These are phyloP conservation scores for Geotrichum fermentans DNA, from an alignment of 1,139 yeast genomes.

Conservation along the genomic window DNA sequence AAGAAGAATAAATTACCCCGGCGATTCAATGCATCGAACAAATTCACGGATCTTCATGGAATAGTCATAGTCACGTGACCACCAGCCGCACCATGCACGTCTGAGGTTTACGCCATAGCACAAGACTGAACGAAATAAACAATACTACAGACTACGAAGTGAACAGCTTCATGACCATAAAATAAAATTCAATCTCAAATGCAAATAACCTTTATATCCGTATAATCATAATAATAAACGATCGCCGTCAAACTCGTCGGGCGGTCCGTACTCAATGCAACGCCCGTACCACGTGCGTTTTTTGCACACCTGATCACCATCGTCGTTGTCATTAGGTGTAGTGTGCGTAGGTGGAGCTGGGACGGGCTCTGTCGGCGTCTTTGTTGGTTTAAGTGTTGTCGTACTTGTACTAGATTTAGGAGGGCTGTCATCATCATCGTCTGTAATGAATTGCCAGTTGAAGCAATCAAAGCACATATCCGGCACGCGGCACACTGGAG, in stretches of 20 bases:
- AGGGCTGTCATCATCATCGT: conserved; percentile 28
- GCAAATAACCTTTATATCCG: neutral
- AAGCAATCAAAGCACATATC: conserved; percentile 81
- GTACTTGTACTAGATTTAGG: conserved; percentile 12
- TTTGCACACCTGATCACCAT: conserved; percentile 23
- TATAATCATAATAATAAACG: neutral
- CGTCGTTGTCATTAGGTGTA: conserved; percentile 18
- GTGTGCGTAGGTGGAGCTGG: conserved; percentile 8
- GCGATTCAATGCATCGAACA: no score
- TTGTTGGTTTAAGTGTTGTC: conserved; percentile 8
- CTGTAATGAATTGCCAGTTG: conserved; percentile 76
- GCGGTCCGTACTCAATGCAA: conserved; percentile 29
- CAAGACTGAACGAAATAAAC: neutral
- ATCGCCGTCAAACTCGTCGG: conserved; percentile 5
- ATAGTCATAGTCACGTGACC: no score
- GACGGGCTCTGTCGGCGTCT: conserved; percentile 3
- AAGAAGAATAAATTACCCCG: no score
- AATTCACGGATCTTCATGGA: no score
- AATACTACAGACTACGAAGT: neutral
- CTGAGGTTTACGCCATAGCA: no score
- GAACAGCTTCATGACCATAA: neutral
- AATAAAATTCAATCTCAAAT: no score
- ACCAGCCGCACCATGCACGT: no score
- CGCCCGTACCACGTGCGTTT: conserved; percentile 32
- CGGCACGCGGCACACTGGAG: conserved; percentile 69